Conservation (phyloP, 257 asterid species). For the Sherardia arvensis region DNA sequence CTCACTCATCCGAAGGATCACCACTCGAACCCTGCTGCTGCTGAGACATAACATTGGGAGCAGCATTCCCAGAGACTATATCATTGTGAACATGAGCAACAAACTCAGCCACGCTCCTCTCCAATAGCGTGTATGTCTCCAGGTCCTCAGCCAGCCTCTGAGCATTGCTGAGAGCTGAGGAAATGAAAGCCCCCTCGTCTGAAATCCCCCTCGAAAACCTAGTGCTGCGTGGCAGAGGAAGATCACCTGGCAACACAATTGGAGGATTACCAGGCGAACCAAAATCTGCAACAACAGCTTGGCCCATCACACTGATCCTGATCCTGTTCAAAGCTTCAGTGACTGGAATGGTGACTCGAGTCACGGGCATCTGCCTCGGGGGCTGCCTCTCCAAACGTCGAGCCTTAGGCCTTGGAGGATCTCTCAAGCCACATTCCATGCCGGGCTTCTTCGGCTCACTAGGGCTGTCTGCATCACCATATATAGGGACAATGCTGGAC, state of each 20-base stretch:
- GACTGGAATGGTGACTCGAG: conserved; percentile 28
- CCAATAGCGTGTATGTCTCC: conserved; percentile 41
- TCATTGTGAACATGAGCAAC: conserved; percentile 27
- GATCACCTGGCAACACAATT: conserved; percentile 27
- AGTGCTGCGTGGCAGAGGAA: conserved; percentile 37
- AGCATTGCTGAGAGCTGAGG: conserved; percentile 61
- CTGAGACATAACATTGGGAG: conserved; percentile 6
- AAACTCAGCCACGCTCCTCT: conserved; percentile 22
- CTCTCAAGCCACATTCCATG: conserved; percentile 20
- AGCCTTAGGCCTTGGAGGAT: conserved; percentile 56
- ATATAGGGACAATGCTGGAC: conserved; percentile 31
- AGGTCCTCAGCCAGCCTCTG: conserved; percentile 69
- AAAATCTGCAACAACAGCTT: conserved; percentile 21
- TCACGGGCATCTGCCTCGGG: conserved; percentile 33
- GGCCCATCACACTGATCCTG: conserved; percentile 32
- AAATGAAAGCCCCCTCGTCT: conserved; percentile 61
- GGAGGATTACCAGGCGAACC: conserved; percentile 17
- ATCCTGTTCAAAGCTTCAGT: conserved; percentile 47
- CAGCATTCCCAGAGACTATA: conserved; percentile 25
- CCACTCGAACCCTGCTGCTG: conserved; percentile 21
- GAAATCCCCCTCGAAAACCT: conserved; percentile 58
- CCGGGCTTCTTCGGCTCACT: conserved; percentile 12
- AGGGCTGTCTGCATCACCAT: conserved; percentile 33
- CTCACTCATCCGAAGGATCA: conserved; percentile 12
- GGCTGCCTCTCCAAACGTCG: conserved; percentile 32